Conservation (phyloP, 176 grass and related monocot genomes). For the Oropetium thomaeum region DNA sequence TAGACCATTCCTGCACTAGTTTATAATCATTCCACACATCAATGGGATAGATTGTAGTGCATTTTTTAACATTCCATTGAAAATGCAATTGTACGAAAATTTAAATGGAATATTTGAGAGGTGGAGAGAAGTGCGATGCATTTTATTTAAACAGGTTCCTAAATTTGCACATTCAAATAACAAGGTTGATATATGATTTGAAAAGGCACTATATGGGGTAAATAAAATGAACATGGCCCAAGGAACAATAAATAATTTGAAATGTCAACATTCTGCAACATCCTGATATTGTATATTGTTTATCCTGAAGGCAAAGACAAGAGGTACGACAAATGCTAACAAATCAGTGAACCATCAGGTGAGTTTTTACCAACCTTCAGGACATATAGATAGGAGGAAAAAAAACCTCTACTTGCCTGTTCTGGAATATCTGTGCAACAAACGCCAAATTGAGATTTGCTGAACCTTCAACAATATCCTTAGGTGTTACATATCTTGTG, state of each 20-base stretch:
- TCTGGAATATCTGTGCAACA: constrained; percentile 98
- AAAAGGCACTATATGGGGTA: background rate
- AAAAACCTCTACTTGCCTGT: constrained; percentile 48
- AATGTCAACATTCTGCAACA: constrained; percentile 4
- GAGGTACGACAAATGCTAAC: background rate
- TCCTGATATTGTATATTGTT: background rate
- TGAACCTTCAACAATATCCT: constrained; percentile 95
- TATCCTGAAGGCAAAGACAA: background rate
- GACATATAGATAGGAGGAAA: background rate
- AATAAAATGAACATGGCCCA: background rate
- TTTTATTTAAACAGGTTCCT: background rate
- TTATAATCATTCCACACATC: constrained; percentile 8
- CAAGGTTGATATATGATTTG: background rate
- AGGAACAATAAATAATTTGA: background rate
- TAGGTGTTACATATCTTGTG: constrained; percentile 82
- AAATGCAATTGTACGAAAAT: background rate
- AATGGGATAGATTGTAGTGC: background rate
- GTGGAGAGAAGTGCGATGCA: background rate
- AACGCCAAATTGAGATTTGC: constrained; percentile 98
- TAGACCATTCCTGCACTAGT: constrained; percentile 82
- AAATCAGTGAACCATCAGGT: background rate
- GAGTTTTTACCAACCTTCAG: background rate
- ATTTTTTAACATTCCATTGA: background rate
- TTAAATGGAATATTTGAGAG: background rate
- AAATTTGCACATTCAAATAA: background rate